Evolutionary conservation across 1,284 basidiomycete species (phyloP), one percentile per base, ranked within the genome.

Genomic region (Tylopilus microsporus): DNA sequence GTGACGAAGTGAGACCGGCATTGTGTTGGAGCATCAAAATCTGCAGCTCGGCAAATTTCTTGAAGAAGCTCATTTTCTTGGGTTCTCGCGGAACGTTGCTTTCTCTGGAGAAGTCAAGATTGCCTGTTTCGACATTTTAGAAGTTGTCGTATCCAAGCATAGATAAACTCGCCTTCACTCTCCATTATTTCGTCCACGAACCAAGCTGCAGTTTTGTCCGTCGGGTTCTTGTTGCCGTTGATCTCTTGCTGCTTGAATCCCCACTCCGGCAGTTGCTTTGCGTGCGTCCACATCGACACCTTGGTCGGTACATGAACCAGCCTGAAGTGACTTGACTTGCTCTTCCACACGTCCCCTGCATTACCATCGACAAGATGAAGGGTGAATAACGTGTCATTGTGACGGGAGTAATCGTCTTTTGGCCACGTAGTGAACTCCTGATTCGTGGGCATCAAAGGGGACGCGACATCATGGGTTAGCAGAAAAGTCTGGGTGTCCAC

Each of bases 1-100:
- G 97, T 13, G 87, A 90, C 19, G 92, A 89, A 25, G 94, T 98
- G 57, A 99, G 79, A 18, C 94, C 95, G 13, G 94, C 92, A 70
- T 99, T 99, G 77, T 99, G 96, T 72, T 97, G 93, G 62, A 98
- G 78, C 97, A 99, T 99, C 59, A 95, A 79, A 49, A 95, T 74
- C 70, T 99, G 97, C 46, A 99, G 79, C 74, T 99, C 96, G 49
- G 81, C 82, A 70, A 94, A 99, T 76, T 99, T 99, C 73, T 83
- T 88, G 80, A 99, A 88, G 75, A 99, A 99, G 72, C 85, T 90
- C 79, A 94, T 84, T 58, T 79, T 79, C 75, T 89, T 92, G 47
- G 91, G 86, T 60, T 84, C 77, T 72, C 92, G 92, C 10, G 80
- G 74, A 18, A 79, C 73, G 15, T 52, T 59, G 12, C n/a, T 53